phyloP scores from a whole-genome alignment of 164 flowering plant genomes.

The Umbilicus rupestris region DNA sequence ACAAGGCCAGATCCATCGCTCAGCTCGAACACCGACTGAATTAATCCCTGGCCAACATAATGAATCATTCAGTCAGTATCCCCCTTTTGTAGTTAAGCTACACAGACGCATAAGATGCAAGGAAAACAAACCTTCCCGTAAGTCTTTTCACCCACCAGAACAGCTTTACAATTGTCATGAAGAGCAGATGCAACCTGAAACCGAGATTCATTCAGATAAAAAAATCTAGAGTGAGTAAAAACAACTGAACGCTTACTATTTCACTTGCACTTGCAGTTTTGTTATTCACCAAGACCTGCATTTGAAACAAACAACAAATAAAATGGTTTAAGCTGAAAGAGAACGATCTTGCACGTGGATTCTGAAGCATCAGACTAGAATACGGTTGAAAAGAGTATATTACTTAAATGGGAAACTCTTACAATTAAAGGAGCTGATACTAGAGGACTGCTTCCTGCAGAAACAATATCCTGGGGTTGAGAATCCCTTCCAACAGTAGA shows the following conservation, averaged over 20 bases:
- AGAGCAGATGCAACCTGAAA: conserved; percentile 90
- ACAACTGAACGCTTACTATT: conserved; percentile 49
- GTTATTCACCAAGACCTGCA: conserved; percentile 89
- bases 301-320: background rate
- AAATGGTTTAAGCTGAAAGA: no score
- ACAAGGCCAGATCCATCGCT: conserved; percentile 93
- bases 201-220: background rate
- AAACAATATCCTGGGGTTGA: conserved; percentile 46
- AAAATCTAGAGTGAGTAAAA: background rate
- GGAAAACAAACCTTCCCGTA: conserved; percentile 66
- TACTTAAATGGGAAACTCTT: conserved; percentile 17
- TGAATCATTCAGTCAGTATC: no score
- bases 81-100: no score
- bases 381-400: background rate
- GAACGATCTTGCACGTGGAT: background rate
- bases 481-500: conserved; percentile 87
- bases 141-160: conserved; percentile 89
- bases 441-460: conserved; percentile 57
- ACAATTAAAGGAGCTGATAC: conserved; percentile 71
- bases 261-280: conserved; percentile 98
- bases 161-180: conserved; percentile 96
- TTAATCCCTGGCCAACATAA: conserved; percentile 50
- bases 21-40: conserved; percentile 93
- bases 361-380: background rate
- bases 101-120: no score